Evolutionary conservation across 2,329 filamentous ascomycete species (phyloP).

Genomic region (Hypoxylon sp.): DNA sequence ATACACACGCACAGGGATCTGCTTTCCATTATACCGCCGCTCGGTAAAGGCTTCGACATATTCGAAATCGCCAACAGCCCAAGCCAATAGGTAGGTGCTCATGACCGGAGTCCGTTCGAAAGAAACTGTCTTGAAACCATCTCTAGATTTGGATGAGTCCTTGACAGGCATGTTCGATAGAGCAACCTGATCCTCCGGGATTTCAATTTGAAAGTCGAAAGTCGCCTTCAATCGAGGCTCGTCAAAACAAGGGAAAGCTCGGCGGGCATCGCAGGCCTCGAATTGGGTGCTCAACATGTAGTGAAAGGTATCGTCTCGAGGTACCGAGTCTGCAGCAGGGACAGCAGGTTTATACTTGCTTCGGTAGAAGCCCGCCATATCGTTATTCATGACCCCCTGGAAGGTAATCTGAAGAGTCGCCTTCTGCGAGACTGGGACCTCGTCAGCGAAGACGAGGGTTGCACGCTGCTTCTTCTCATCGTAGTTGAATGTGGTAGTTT

Average conservation of each 20-base stretch:
- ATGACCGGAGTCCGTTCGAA: constrained; percentile 91
- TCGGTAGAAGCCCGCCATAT: constrained; percentile 94
- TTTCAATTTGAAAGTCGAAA: constrained; percentile 93
- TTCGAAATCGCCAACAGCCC: constrained; percentile 97
- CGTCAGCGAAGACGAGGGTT: constrained; percentile 81
- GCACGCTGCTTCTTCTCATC: constrained; percentile 88
- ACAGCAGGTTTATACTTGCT: constrained; percentile 91
- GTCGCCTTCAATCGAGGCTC: constrained; percentile 97
- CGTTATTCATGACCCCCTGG: constrained; percentile 86
- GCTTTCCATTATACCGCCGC: constrained; percentile 91
- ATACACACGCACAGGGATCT: constrained; percentile 93
- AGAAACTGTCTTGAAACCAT: constrained; percentile 79
- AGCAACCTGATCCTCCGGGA: constrained; percentile 88
- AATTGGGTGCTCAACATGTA: constrained; percentile 97
- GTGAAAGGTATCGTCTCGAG: constrained; percentile 77
- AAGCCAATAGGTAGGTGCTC: constrained; percentile 92
- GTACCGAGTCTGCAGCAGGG: constrained; percentile 81
- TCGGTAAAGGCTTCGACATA: constrained; percentile 94
- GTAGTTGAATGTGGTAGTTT: constrained; percentile 80
- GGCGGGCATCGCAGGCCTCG: constrained; percentile 93
- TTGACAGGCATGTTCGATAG: constrained; percentile 97
- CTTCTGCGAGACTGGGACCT: constrained; percentile 77
- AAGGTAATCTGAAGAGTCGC: constrained; percentile 80
- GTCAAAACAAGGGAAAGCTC: constrained; percentile 98
- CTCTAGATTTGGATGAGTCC: constrained; percentile 69